Evolutionary conservation across 2,329 filamentous ascomycete genomes (phyloP).

Genomic region (Dothideomycetes sp.): DNA sequence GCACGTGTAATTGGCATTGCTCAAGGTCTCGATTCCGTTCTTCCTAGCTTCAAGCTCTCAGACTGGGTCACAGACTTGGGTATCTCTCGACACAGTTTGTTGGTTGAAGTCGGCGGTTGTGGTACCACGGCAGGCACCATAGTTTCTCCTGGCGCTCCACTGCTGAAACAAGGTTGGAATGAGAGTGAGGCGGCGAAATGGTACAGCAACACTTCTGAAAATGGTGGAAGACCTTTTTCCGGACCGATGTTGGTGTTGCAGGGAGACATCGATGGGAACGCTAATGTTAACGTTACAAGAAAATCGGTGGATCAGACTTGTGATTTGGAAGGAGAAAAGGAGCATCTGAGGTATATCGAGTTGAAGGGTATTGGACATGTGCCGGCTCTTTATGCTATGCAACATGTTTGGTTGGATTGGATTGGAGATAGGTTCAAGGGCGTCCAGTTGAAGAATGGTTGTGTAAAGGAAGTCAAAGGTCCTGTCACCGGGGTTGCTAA

Average conservation of each 20-base stretch:
- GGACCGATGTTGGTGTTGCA: slow-evolving; percentile 33
- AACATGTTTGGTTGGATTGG: slow-evolving; percentile 26
- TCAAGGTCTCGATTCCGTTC: slow-evolving; percentile 19
- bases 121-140: slow-evolving; percentile 15
- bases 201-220: slow-evolving; percentile 22
- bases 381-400: slow-evolving; percentile 23
- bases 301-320: slow-evolving; percentile 21
- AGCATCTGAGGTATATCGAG: slow-evolving; percentile 20
- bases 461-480: slow-evolving; percentile 13
- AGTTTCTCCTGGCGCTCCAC: slow-evolving; percentile 15
- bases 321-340: slow-evolving; percentile 16
- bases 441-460: slow-evolving; percentile 15
- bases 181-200: slow-evolving; percentile 15
- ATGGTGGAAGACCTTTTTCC: slow-evolving; percentile 26
- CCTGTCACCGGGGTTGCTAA: slow-evolving; percentile 16
- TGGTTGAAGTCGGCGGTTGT: slow-evolving; percentile 19
- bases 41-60: slow-evolving; percentile 22
- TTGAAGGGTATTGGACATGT: slow-evolving; percentile 24
- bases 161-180: slow-evolving; percentile 20
- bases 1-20: slow-evolving; percentile 17
- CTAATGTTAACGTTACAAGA: slow-evolving; percentile 17
- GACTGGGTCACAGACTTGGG: slow-evolving; percentile 23
- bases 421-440: slow-evolving; percentile 22
- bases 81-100: slow-evolving; percentile 17
- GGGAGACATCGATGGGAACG: slow-evolving; percentile 22